These are phyloP conservation scores for Aspergillus eucalypticola DNA, from an alignment of 2,329 filamentous ascomycete genomes.

Conservation along the genomic window DNA sequence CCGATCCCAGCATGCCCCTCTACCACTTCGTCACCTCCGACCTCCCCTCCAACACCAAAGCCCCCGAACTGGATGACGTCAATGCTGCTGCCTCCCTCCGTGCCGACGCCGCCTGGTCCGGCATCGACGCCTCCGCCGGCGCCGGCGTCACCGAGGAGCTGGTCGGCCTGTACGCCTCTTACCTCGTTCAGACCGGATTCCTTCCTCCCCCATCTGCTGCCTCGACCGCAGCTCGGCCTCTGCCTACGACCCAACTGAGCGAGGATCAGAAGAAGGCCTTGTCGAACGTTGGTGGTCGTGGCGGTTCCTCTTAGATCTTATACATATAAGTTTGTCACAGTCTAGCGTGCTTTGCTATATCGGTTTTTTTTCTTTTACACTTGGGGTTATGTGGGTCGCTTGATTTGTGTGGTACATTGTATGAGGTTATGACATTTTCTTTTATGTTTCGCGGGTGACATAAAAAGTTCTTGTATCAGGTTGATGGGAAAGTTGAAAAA, in stretches of 20 bases:
- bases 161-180: slow-evolving; percentile 65
- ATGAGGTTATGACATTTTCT: neutral
- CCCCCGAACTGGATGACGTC: slow-evolving; percentile 71
- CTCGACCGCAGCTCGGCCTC: slow-evolving; percentile 23
- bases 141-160: slow-evolving; percentile 61
- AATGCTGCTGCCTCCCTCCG: slow-evolving; percentile 68
- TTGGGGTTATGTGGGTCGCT: neutral
- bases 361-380: neutral
- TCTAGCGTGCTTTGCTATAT: slow-evolving; percentile 3
- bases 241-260: slow-evolving; percentile 50
- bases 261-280: slow-evolving; percentile 53
- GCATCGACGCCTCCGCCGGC: slow-evolving; percentile 57
- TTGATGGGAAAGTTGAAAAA: neutral
- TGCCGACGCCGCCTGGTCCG: slow-evolving; percentile 61
- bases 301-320: slow-evolving; percentile 33
- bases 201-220: slow-evolving; percentile 45
- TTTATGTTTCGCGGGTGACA: neutral
- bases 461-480: neutral
- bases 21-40: slow-evolving; percentile 72
- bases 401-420: neutral
- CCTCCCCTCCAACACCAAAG: slow-evolving; percentile 68
- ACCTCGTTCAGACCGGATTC: slow-evolving; percentile 64
- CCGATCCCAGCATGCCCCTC: slow-evolving; percentile 59
- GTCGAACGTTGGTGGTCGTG: slow-evolving; percentile 55
- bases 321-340: slow-evolving; percentile 1